Percentiles rank a stretch among this genome's conserved stretches.
Evolutionary conservation across 2,329 filamentous ascomycete genomes (phyloP).

Genomic region (Bimuria novae-zelandiae): DNA sequence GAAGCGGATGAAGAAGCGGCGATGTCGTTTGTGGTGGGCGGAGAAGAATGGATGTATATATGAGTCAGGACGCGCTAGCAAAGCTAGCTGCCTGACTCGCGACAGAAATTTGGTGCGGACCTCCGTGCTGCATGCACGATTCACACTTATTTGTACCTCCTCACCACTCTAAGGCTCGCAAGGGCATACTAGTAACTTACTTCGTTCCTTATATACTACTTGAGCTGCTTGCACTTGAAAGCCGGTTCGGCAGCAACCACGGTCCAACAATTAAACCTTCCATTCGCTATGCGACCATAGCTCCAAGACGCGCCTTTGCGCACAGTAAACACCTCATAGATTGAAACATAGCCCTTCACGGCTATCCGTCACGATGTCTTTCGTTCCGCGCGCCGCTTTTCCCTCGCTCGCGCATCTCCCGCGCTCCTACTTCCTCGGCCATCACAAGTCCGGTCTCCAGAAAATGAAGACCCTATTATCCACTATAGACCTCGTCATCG

Average conservation of each 20-base stretch:
- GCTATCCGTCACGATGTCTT: constrained; percentile 29
- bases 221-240: neutral
- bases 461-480: constrained; percentile 83
- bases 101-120: constrained; percentile 5
- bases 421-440: constrained; percentile 91
- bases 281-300: constrained; percentile 1
- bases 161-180: neutral
- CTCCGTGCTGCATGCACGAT: neutral
- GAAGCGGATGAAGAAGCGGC: neutral
- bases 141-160: neutral
- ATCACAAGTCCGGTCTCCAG: constrained; percentile 80
- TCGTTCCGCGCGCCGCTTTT: constrained; percentile 76
- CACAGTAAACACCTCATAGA: constrained; percentile 1
- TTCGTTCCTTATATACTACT: neutral
- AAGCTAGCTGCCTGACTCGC: constrained; percentile 11
- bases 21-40: neutral
- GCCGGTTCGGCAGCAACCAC: neutral
- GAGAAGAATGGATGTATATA: neutral
- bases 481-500: constrained; percentile 84
- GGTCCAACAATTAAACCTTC: neutral
- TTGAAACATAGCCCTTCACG: neutral
- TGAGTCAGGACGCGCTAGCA: constrained; percentile 5
- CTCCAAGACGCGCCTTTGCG: constrained; percentile 1
- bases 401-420: constrained; percentile 75
- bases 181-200: too few species aligned